Evolutionary conservation across 2,329 filamentous ascomycete genomes (phyloP).

Genomic region (Diaporthe amygdali): DNA sequence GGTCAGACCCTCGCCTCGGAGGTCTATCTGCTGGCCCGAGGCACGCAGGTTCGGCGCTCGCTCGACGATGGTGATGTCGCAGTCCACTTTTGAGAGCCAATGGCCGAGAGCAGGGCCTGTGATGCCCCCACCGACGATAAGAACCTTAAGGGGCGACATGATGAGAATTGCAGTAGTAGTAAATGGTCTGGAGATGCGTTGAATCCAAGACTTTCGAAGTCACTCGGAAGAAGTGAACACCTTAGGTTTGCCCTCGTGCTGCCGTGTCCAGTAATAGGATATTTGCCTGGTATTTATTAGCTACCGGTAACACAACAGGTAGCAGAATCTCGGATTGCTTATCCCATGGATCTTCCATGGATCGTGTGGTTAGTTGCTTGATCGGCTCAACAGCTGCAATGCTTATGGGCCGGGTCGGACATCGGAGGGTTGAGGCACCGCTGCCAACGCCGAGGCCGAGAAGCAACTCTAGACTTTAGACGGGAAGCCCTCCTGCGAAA

Average conservation of each 20-base stretch:
- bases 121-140: slow-evolving; percentile 29
- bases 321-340: too few species aligned
- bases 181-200: neutral
- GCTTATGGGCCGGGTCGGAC: neutral
- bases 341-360: too few species aligned
- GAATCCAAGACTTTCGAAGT: neutral
- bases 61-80: slow-evolving; percentile 33
- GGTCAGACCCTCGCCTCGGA: slow-evolving; percentile 31
- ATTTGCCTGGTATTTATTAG: neutral
- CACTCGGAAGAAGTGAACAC: neutral
- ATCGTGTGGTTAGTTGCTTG: neutral
- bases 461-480: neutral
- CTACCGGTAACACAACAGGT: neutral
- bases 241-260: neutral
- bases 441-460: neutral
- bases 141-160: slow-evolving; percentile 18
- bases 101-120: slow-evolving; percentile 32
- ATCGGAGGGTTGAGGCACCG: neutral
- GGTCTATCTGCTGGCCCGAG: slow-evolving; percentile 34
- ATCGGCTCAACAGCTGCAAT: neutral
- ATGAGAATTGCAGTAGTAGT: neutral
- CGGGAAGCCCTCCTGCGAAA: neutral
- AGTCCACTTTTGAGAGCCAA: slow-evolving; percentile 31
- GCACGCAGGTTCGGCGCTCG: slow-evolving; percentile 30
- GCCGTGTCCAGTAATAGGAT: neutral